Evolutionary conservation across 495 filamentous ascomycete genomes (phyloP).

Genomic region (Geoglossum glabrum): DNA sequence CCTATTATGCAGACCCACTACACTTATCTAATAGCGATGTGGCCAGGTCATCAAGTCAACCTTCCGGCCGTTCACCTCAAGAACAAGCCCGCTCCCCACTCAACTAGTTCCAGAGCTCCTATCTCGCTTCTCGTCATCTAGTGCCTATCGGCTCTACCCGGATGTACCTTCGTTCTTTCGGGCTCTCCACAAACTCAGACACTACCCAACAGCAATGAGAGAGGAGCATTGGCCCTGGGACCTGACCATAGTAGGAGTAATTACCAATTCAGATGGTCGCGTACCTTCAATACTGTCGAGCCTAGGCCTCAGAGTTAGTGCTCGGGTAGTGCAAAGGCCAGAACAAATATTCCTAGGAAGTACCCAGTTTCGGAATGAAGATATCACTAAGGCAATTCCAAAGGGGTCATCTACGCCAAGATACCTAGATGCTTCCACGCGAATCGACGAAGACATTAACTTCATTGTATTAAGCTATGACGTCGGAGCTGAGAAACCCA

Average conservation of each 20-base stretch:
- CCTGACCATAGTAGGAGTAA: constrained; percentile 36
- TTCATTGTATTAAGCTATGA: constrained; percentile 57
- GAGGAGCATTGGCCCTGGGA: constrained; percentile 16
- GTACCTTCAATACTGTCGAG: constrained; percentile 38
- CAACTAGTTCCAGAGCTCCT: constrained; percentile 33
- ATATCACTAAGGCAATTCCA: not conserved
- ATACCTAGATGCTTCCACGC: not conserved
- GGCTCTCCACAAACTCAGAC: constrained; percentile 17
- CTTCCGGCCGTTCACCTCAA: constrained; percentile 18
- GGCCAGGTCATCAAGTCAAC: constrained; percentile 24
- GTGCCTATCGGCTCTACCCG: constrained; percentile 39
- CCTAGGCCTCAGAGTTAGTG: constrained; percentile 37
- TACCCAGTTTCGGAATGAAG: not conserved
- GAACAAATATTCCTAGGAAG: not conserved
- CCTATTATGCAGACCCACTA: not conserved
- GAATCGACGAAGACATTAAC: constrained; percentile 30
- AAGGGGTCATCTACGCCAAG: not conserved
- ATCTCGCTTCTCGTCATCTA: constrained; percentile 35
- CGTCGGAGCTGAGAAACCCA: constrained; percentile 48
- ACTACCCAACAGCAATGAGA: not conserved
- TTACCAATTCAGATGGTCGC: constrained; percentile 64
- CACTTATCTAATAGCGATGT: not conserved
- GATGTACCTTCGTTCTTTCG: constrained; percentile 34
- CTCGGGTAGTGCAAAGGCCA: not conserved
- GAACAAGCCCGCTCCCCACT: constrained; percentile 19